Conservation (phyloP, 441 rosid genomes). For the Pelargonium citronellum region DNA sequence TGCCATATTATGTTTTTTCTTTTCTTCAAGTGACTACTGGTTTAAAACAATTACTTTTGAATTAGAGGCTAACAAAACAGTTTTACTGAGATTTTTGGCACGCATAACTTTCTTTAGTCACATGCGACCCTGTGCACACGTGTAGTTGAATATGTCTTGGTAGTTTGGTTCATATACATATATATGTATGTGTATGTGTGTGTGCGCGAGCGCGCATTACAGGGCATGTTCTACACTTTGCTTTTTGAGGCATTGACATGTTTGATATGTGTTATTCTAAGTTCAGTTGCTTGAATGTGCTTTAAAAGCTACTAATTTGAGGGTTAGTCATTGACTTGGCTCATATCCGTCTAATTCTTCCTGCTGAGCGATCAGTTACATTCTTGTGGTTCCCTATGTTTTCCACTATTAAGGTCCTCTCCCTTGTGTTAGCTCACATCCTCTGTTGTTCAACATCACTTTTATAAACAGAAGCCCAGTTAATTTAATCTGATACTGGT, state of each 20-base stretch:
- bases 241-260: background rate
- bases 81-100: background rate
- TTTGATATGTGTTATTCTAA: background rate
- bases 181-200: no score
- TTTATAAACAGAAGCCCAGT: background rate
- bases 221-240: background rate
- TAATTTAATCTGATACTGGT: conserved; percentile 1
- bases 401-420: background rate
- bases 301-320: background rate
- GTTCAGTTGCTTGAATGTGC: background rate
- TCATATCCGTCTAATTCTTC: background rate
- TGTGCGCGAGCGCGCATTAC: background rate
- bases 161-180: no score
- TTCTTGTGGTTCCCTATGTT: background rate
- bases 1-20: background rate
- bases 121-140: background rate
- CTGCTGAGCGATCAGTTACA: background rate
- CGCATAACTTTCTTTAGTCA: background rate
- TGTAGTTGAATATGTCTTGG: no score
- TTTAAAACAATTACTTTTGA: no score
- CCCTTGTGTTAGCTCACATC: background rate
- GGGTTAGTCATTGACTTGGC: background rate
- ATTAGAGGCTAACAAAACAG: background rate
- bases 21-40: background rate
- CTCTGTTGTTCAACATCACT: background rate